These are phyloP conservation scores for Tetrastigma voinierianum DNA, from an alignment of 164 flowering plant genomes.

Conservation along the genomic window DNA sequence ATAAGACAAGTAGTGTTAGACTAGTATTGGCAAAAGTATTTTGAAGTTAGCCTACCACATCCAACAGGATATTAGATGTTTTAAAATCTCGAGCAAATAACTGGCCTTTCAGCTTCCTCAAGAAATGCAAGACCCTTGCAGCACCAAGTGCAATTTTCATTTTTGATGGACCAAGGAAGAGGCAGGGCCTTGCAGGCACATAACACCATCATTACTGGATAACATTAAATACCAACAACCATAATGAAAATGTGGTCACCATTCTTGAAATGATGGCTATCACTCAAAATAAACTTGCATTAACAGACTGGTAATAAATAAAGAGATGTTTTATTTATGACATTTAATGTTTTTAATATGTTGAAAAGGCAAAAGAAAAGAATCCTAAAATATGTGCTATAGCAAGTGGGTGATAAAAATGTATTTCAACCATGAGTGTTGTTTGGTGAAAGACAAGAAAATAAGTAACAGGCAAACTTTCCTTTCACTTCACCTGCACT, in stretches of 20 bases:
- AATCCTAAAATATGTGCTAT: no score
- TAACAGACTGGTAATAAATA: no score
- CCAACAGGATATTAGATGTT: slow-evolving; percentile 44
- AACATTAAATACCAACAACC: background rate
- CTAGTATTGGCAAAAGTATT: background rate
- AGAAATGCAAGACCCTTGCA: slow-evolving; percentile 51
- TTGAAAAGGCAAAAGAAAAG: no score
- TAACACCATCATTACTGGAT: background rate
- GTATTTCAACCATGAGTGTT: no score
- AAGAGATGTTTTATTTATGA: no score
- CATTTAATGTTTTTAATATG: no score
- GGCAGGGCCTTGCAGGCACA: slow-evolving; percentile 33
- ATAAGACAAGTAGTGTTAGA: background rate
- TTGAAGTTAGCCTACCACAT: slow-evolving; percentile 26
- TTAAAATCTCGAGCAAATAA: slow-evolving; percentile 48
- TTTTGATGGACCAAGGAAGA: slow-evolving; percentile 45
- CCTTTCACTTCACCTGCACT: no score
- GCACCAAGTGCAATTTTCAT: slow-evolving; percentile 43
- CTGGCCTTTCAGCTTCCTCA: slow-evolving; percentile 47
- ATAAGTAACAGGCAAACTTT: no score
- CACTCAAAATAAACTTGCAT: no score
- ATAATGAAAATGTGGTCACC: background rate
- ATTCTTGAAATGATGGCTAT: no score
- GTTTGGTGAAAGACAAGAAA: no score
- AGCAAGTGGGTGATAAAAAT: no score